Evolutionary conservation across 148 eudicot species (phyloP).

Genomic region (Silene uniflora): DNA sequence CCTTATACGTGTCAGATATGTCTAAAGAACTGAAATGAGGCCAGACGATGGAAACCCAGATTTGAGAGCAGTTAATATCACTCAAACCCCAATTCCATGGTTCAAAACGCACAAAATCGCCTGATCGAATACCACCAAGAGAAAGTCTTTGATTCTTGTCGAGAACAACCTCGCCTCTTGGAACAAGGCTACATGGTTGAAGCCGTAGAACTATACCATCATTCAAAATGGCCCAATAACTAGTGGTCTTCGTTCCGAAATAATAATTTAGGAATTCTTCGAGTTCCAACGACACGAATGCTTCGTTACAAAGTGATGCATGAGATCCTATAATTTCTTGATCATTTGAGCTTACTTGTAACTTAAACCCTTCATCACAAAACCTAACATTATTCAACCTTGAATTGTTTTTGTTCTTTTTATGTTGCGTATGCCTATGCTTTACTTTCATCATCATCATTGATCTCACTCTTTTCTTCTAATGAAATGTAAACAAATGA

Average conservation of each 20-base stretch:
- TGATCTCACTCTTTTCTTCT: too few species aligned
- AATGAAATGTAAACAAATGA: too few species aligned
- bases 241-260: too few species aligned
- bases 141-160: neutral
- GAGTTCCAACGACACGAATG: neutral
- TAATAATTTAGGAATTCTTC: neutral
- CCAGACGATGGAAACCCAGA: neutral
- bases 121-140: neutral
- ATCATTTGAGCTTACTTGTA: too few species aligned
- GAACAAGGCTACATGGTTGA: neutral
- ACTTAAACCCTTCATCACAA: too few species aligned
- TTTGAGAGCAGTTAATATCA: neutral
- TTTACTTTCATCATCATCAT: too few species aligned
- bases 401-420: too few species aligned
- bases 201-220: neutral
- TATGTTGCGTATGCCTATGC: too few species aligned
- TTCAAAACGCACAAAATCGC: neutral
- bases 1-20: too few species aligned
- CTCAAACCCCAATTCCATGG: neutral
- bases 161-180: neutral
- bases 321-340: neutral
- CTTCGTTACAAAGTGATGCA: neutral
- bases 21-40: neutral
- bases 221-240: neutral
- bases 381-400: too few species aligned